phyloP scores from a whole-genome alignment of 192 early-diverging fungal species.

The Backusella luteola region DNA sequence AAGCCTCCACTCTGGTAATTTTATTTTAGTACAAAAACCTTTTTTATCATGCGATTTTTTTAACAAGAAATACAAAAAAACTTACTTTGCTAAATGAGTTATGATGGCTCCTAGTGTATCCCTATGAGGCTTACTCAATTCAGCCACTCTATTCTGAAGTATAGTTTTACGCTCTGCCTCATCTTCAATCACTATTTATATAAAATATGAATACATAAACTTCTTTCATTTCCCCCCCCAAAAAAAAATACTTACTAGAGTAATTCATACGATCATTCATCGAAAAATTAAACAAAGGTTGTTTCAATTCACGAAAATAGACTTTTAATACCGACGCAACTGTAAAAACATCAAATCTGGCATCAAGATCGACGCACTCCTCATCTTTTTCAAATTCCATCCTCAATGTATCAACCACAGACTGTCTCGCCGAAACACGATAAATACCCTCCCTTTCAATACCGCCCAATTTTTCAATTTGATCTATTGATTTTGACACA shows the following conservation, averaged over 20 bases:
- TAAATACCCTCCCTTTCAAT: conserved; percentile 40
- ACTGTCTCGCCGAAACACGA: conserved; percentile 36
- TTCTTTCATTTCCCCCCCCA: background rate
- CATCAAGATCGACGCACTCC: conserved; percentile 13
- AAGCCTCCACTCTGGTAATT: conserved; percentile 38
- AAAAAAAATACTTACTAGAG: conserved; percentile 32
- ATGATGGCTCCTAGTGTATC: conserved; percentile 54
- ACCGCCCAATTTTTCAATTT: conserved; percentile 28
- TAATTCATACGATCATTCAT: conserved; percentile 52
- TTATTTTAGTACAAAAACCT: background rate
- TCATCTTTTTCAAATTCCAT: conserved; percentile 38
- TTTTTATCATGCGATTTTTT: background rate
- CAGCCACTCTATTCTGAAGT: conserved; percentile 38
- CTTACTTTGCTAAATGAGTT: conserved; percentile 57
- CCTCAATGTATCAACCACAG: conserved; percentile 25
- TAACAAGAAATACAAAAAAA: too few relatives aligned
- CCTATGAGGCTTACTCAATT: conserved; percentile 46
- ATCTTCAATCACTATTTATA: conserved; percentile 40
- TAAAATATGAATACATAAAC: background rate
- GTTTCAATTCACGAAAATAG: conserved; percentile 62
- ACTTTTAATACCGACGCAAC: conserved; percentile 62
- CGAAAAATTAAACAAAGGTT: conserved; percentile 59
- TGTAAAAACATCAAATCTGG: conserved; percentile 51
- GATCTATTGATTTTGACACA: conserved; percentile 31
- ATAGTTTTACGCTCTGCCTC: conserved; percentile 36